phyloP scores from a whole-genome alignment of 495 filamentous ascomycete species.

The Pseudomonodictys pantanalensis region DNA sequence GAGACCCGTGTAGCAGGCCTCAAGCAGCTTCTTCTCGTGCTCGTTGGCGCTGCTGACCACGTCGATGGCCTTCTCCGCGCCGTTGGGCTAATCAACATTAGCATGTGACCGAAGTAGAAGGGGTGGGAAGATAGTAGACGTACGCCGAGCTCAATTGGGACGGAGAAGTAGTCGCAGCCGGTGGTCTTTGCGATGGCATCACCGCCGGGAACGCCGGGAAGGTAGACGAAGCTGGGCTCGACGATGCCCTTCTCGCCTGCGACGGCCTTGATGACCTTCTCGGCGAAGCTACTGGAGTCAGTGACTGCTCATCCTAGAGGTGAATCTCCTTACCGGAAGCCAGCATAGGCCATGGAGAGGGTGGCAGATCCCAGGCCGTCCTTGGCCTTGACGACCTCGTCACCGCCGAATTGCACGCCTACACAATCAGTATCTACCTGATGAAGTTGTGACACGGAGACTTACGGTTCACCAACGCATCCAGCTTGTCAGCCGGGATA shows the following conservation, averaged over 20 bases:
- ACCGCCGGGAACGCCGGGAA: slow-evolving; percentile 84
- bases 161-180: slow-evolving; percentile 92
- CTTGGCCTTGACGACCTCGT: slow-evolving; percentile 98
- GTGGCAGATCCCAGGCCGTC: slow-evolving; percentile 92
- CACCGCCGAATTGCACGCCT: slow-evolving; percentile 96
- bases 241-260: slow-evolving; percentile 88
- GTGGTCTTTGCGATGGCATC: slow-evolving; percentile 75
- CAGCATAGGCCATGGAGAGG: slow-evolving; percentile 95
- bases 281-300: slow-evolving; percentile 68
- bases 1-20: slow-evolving; percentile 67
- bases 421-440: background rate
- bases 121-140: slow-evolving; percentile 44
- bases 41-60: slow-evolving; percentile 69
- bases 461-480: slow-evolving; percentile 79
- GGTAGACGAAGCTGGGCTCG: slow-evolving; percentile 92
- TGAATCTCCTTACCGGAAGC: slow-evolving; percentile 65
- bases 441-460: slow-evolving; percentile 1
- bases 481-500: slow-evolving; percentile 83
- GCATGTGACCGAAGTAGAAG: background rate
- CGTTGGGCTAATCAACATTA: slow-evolving; percentile 58
- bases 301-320: slow-evolving; percentile 31
- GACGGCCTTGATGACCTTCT: slow-evolving; percentile 83
- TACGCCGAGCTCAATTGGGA: slow-evolving; percentile 92
- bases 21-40: slow-evolving; percentile 82
- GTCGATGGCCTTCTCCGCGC: slow-evolving; percentile 79